Base-by-base conservation (phyloP, 2,329 filamentous ascomycete species). In the Clonostachys chloroleuca region DNA sequence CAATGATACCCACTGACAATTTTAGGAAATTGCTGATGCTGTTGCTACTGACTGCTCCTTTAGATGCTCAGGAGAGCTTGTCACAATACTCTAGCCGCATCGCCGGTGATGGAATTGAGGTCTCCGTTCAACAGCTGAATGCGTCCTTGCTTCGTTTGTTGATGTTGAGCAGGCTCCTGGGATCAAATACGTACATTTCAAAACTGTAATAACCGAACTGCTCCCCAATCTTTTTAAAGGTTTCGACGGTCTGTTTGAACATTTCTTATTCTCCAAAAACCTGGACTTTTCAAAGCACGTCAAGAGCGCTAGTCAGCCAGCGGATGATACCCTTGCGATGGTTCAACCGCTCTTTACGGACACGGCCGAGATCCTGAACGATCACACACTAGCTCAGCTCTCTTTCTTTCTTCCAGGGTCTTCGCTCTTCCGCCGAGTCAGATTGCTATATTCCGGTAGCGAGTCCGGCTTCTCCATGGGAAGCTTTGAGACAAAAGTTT, bases 391-490 rank as follows among this genome's bases (percentile, higher is more conserved):
- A 2, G 84, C 79, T 3, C 87, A 91, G 57, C 68, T 91, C 5
- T 89, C 87, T 0, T 84, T 89, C 57, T 89, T 90, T 59, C 73
- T 91, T 30, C 80, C 80, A 2, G 81, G 83, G 7, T 71, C 72
- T 5, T 75, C 77, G 3, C 72, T 91, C 6, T 90, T 89, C 60
- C 72, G 81, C 12, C 74, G 80, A 4, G 69, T 90, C 3, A 78
- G 84, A 2, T 74, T 82, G 3, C 70, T 91, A 0, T 91, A 90
- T 59, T 84, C 83, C 2, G 87, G 86, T 6, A 82, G 78, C 42
- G 78, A 81, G 24, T 81, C 84, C 12, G 87, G 87, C 6, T 91
- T 89, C 64, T 88, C 84, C 17, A 86, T 90, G 80, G 85, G 86
- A 18, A 85, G 83, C 47, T 89, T 90, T 52, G 84, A 89, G 59